Evolutionary conservation across 768 basidiomycete genomes (phyloP).

Genomic region (Roridomyces roridus): DNA sequence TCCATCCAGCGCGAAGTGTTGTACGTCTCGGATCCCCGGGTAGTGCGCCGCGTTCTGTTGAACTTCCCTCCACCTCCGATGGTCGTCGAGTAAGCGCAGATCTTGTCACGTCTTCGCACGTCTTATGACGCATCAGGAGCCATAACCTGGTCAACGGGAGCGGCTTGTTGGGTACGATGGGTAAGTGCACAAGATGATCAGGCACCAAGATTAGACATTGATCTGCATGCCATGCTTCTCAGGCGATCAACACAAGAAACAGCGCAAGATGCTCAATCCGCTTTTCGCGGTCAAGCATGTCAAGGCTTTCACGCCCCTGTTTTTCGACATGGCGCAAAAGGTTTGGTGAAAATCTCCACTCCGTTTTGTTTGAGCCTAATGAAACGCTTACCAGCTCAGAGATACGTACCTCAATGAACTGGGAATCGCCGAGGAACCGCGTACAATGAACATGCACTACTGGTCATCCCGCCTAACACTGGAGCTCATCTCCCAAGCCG

Average conservation of each 20-base stretch:
- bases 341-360: conserved; percentile 18
- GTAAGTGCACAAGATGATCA: neutral
- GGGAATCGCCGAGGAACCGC: conserved; percentile 11
- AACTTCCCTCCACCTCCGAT: conserved; percentile 26
- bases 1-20: conserved; percentile 25
- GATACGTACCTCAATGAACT: conserved; percentile 21
- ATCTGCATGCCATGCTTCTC: neutral
- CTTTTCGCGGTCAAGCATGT: conserved; percentile 38
- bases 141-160: conserved; percentile 30
- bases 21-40: conserved; percentile 35
- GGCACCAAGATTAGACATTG: neutral
- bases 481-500: conserved; percentile 28
- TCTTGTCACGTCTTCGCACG: neutral
- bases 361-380: neutral
- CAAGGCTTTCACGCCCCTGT: conserved; percentile 35
- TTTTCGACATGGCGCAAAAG: conserved; percentile 32
- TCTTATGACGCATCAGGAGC: conserved; percentile 18
- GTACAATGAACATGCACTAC: conserved; percentile 25
- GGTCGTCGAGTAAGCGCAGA: conserved; percentile 5
- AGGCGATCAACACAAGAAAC: conserved; percentile 35
- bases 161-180: conserved; percentile 30
- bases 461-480: conserved; percentile 31
- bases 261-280: conserved; percentile 40
- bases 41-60: conserved; percentile 34
- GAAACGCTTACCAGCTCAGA: neutral